Percentiles rank a stretch among this genome's conserved stretches.
Evolutionary conservation across 2,329 filamentous ascomycete species (phyloP).

Genomic region (Alternaria tenuissima): DNA sequence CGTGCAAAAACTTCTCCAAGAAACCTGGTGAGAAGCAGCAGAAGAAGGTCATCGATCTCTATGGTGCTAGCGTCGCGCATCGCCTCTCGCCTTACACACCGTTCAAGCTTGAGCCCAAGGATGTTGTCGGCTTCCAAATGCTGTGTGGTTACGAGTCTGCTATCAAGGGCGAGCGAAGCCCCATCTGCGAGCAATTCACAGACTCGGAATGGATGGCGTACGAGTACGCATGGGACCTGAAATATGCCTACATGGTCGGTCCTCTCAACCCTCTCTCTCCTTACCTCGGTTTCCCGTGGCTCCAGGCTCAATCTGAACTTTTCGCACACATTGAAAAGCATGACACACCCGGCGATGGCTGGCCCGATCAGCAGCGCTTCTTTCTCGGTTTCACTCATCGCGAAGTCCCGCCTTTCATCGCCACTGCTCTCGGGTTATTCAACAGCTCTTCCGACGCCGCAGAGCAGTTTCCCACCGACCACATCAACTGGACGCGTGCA

Average conservation of each 20-base stretch:
- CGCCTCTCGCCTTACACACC: slow-evolving; percentile 35
- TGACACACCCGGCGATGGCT: slow-evolving; percentile 53
- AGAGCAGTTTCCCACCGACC: slow-evolving; percentile 68
- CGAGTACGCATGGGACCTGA: slow-evolving; percentile 69
- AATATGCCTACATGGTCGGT: slow-evolving; percentile 70
- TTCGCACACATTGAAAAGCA: slow-evolving; percentile 36
- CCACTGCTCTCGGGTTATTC: slow-evolving; percentile 72
- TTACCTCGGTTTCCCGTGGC: slow-evolving; percentile 70
- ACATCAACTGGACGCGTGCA: slow-evolving; percentile 66
- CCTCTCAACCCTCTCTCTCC: slow-evolving; percentile 67
- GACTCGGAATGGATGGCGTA: slow-evolving; percentile 70
- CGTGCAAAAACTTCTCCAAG: slow-evolving; percentile 46
- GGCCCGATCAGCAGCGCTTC: slow-evolving; percentile 61
- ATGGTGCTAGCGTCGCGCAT: slow-evolving; percentile 34
- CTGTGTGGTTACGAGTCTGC: slow-evolving; percentile 71
- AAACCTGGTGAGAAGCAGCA: slow-evolving; percentile 42
- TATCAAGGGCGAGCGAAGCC: slow-evolving; percentile 67
- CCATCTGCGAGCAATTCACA: slow-evolving; percentile 64
- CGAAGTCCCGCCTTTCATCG: slow-evolving; percentile 71
- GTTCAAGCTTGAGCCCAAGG: slow-evolving; percentile 68
- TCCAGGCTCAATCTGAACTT: slow-evolving; percentile 64
- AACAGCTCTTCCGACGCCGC: slow-evolving; percentile 71
- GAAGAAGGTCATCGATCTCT: slow-evolving; percentile 38
- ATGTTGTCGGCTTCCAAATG: slow-evolving; percentile 71
- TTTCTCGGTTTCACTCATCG: slow-evolving; percentile 74